Conservation (phyloP, 2,329 filamentous ascomycete species). For the Aspergillus sp. region DNA sequence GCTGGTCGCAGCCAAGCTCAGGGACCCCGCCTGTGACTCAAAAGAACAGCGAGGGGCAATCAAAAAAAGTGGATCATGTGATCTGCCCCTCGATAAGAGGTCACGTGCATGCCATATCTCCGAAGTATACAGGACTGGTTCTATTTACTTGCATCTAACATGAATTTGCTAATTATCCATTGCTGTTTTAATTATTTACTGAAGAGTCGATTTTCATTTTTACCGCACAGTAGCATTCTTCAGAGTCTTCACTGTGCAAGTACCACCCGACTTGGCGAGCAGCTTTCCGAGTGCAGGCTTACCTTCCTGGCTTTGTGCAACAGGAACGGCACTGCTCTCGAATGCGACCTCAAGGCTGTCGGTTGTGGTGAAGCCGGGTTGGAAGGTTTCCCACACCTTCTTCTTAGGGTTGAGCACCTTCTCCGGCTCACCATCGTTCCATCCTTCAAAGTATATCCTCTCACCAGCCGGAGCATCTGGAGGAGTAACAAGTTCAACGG, state of each 20-base stretch:
- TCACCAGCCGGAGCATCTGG: slow-evolving; percentile 80
- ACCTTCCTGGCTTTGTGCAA: slow-evolving; percentile 65
- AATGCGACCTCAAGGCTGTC: slow-evolving; percentile 80
- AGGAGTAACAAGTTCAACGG: slow-evolving; percentile 87
- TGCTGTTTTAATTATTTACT: background rate
- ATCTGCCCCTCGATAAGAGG: slow-evolving; percentile 7
- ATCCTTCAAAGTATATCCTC: slow-evolving; percentile 90
- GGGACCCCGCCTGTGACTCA: slow-evolving; percentile 4
- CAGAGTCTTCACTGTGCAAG: slow-evolving; percentile 80
- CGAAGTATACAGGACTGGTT: background rate
- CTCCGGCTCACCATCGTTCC: slow-evolving; percentile 82
- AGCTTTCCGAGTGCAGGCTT: slow-evolving; percentile 61
- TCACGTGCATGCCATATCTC: slow-evolving; percentile 1
- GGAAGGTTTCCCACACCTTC: slow-evolving; percentile 97
- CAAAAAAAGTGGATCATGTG: slow-evolving; percentile 11
- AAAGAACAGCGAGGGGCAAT: slow-evolving; percentile 4
- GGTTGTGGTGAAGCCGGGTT: slow-evolving; percentile 93
- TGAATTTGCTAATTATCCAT: slow-evolving; percentile 12
- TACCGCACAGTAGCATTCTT: slow-evolving; percentile 82
- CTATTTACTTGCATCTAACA: background rate
- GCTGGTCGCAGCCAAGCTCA: background rate
- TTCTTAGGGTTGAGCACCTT: slow-evolving; percentile 97
- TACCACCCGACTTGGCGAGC: slow-evolving; percentile 72
- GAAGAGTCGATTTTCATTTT: slow-evolving; percentile 1
- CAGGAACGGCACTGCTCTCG: slow-evolving; percentile 73